These are phyloP conservation scores for Ananas comosus DNA, from an alignment of 176 grass and related monocot species.

Conservation along the genomic window DNA sequence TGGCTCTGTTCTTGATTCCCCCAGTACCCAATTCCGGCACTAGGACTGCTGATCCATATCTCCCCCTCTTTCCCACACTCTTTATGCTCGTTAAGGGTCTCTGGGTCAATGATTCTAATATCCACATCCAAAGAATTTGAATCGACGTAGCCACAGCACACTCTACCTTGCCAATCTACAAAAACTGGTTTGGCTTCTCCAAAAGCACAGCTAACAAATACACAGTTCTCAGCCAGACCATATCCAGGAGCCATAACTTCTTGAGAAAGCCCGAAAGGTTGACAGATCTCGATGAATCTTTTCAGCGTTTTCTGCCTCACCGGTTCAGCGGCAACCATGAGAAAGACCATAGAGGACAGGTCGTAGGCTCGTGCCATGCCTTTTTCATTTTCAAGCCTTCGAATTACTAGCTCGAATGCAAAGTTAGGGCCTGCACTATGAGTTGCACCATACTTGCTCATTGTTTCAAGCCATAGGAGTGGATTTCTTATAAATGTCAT, in stretches of 20 bases:
- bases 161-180: constrained; percentile 62
- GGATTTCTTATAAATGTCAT: constrained; percentile 75
- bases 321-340: constrained; percentile 75
- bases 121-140: constrained; percentile 33
- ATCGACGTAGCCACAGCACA: constrained; percentile 60
- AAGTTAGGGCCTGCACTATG: constrained; percentile 72
- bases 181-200: constrained; percentile 56
- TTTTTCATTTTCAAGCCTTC: constrained; percentile 45
- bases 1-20: constrained; percentile 48
- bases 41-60: constrained; percentile 78
- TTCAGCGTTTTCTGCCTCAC: constrained; percentile 66
- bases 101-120: constrained; percentile 54
- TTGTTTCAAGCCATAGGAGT: constrained; percentile 56
- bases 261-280: constrained; percentile 53
- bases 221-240: constrained; percentile 66
- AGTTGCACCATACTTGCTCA: constrained; percentile 49
- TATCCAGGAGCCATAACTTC: constrained; percentile 62
- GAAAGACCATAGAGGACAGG: constrained; percentile 55
- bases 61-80: constrained; percentile 55
- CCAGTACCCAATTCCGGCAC: constrained; percentile 66
- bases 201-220: constrained; percentile 63
- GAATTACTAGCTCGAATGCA: constrained; percentile 57
- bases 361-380: constrained; percentile 31
- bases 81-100: constrained; percentile 37
- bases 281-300: constrained; percentile 53